Conservation (phyloP, 495 filamentous ascomycete species). For the Hapsidospora chrysogenum region DNA sequence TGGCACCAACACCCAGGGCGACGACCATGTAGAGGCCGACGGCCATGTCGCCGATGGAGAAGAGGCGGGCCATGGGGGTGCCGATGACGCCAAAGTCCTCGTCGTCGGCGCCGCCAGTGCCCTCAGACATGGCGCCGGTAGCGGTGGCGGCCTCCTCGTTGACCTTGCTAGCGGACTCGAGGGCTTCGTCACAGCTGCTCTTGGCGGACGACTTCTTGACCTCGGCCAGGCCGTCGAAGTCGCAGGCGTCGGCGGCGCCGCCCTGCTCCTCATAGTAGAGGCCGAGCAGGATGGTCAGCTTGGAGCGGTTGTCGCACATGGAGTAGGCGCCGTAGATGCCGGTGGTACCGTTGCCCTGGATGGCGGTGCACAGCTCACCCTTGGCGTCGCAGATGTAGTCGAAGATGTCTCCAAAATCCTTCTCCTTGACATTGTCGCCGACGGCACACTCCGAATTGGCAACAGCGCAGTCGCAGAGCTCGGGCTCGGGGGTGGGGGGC, state of each 20-base stretch:
- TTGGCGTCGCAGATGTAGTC: conserved; percentile 49
- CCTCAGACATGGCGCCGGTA: conserved; percentile 23
- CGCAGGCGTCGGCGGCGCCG: conserved; percentile 42
- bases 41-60: conserved; percentile 46
- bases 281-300: conserved; percentile 71
- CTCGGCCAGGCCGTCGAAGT: conserved; percentile 39
- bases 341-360: conserved; percentile 48
- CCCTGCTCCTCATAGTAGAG: conserved; percentile 57
- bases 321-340: conserved; percentile 78
- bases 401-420: conserved; percentile 51
- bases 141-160: conserved; percentile 21
- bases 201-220: conserved; percentile 5
- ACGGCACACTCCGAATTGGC: conserved; percentile 54
- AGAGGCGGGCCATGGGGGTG: conserved; percentile 29
- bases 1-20: conserved; percentile 49
- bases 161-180: conserved; percentile 27
- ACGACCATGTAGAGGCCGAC: conserved; percentile 51
- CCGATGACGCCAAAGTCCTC: conserved; percentile 10
- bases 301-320: conserved; percentile 66
- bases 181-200: conserved; percentile 13
- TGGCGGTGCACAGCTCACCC: conserved; percentile 42
- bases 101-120: conserved; percentile 14
- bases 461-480: conserved; percentile 73
- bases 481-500: conserved; percentile 61
- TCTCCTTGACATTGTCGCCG: conserved; percentile 21